phyloP scores from a whole-genome alignment of 495 filamentous ascomycete species.

The Aspergillus haitiensis region DNA sequence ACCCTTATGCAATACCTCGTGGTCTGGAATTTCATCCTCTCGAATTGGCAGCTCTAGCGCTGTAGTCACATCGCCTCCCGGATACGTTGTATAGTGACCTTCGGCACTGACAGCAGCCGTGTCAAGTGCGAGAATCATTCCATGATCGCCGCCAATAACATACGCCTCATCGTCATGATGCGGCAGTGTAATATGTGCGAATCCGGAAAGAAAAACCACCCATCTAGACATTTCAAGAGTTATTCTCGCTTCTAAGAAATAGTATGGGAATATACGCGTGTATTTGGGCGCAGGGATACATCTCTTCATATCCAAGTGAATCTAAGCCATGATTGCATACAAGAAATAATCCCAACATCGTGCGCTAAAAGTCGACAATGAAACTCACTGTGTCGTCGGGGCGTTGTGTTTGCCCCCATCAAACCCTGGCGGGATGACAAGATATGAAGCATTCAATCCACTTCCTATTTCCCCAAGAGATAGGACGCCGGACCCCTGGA shows the following conservation, averaged over 20 bases:
- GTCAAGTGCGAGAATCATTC: slow-evolving; percentile 51
- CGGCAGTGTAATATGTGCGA: slow-evolving; percentile 52
- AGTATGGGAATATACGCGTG: background rate
- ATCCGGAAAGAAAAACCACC: slow-evolving; percentile 52
- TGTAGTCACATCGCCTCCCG: slow-evolving; percentile 42
- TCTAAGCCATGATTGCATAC: too few species aligned
- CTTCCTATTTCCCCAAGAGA: slow-evolving; percentile 33
- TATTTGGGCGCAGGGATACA: too few species aligned
- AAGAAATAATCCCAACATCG: too few species aligned
- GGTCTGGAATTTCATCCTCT: slow-evolving; percentile 34
- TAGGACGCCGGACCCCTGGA: slow-evolving; percentile 35
- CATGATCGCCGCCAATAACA: slow-evolving; percentile 47
- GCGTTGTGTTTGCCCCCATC: slow-evolving; percentile 55
- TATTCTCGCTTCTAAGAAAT: too few species aligned
- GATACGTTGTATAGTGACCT: slow-evolving; percentile 53
- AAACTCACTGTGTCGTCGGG: slow-evolving; percentile 49
- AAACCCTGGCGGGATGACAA: slow-evolving; percentile 44
- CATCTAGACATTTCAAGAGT: slow-evolving; percentile 24
- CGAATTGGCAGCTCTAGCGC: slow-evolving; percentile 44
- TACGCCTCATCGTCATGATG: slow-evolving; percentile 39
- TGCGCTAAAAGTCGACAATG: background rate
- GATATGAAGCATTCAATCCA: slow-evolving; percentile 36
- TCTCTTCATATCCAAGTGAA: too few species aligned
- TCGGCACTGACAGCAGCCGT: slow-evolving; percentile 45
- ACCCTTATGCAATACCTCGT: slow-evolving; percentile 44